phyloP scores from a whole-genome alignment of 495 filamentous ascomycete species.

The Zalerion maritima region DNA sequence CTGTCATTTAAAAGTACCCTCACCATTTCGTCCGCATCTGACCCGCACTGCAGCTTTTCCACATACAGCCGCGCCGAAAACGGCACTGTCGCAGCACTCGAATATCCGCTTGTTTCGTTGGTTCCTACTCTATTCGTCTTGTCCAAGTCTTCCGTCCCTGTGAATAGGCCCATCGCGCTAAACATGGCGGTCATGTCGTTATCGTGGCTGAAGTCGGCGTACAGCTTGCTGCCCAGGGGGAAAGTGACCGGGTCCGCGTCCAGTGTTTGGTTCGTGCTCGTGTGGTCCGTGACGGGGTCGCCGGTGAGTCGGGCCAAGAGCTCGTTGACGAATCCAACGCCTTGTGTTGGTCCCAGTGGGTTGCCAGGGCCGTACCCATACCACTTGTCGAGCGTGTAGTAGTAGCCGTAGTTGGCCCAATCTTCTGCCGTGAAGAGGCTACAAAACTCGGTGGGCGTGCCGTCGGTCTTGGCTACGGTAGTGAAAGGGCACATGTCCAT shows the following conservation, averaged over 20 bases:
- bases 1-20: slow-evolving; percentile 70
- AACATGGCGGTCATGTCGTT: slow-evolving; percentile 65
- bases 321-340: slow-evolving; percentile 74
- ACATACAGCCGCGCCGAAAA: slow-evolving; percentile 67
- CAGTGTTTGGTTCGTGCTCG: slow-evolving; percentile 57
- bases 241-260: slow-evolving; percentile 48
- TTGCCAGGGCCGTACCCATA: slow-evolving; percentile 67
- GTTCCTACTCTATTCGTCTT: slow-evolving; percentile 27
- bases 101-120: slow-evolving; percentile 37
- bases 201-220: slow-evolving; percentile 81
- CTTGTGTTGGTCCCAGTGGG: slow-evolving; percentile 62
- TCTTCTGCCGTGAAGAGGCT: slow-evolving; percentile 50
- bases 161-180: slow-evolving; percentile 60
- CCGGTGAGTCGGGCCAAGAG: slow-evolving; percentile 62
- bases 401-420: slow-evolving; percentile 65
- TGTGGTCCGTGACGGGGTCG: slow-evolving; percentile 50
- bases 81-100: slow-evolving; percentile 61
- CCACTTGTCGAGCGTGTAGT: slow-evolving; percentile 60
- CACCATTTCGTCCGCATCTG: slow-evolving; percentile 42
- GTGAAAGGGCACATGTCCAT: slow-evolving; percentile 83
- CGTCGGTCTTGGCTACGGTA: slow-evolving; percentile 40
- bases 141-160: slow-evolving; percentile 34
- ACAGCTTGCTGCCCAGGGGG: slow-evolving; percentile 48
- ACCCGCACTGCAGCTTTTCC: slow-evolving; percentile 64
- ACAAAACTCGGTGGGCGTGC: slow-evolving; percentile 49